Base-by-base conservation (phyloP, 306 rosid genomes). In the Ormosia emarginata region DNA sequence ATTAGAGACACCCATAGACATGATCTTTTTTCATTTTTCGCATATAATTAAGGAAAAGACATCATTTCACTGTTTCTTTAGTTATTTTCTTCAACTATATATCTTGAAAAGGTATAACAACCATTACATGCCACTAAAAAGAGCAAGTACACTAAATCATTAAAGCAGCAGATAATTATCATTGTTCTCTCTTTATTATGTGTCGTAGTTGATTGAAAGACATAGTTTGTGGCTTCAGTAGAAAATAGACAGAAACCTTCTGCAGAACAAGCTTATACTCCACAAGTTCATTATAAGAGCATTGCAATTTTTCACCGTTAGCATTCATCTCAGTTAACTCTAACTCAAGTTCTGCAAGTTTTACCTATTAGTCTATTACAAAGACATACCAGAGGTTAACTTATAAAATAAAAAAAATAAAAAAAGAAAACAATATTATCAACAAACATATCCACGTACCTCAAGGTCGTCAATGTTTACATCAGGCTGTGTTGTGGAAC, bases 221-320 rank as follows among this genome's bases (percentile, higher is more conserved):
- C 13, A 71, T 37, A 46, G 13, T 44, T 29, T 34, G 9, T 17
- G 59, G 61, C 14, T 67, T 53, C 59, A 43, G 81, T 18, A 82
- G 78, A 77, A 81, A 83, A 79, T 68, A 62, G 83, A 79, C 49
- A 6, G 29, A 78, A 96, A 24, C 99, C 97, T 93, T 96, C 81
- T 89, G 93, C 87, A 93, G 71, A 82, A 96, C 94, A 69, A 96
- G 97, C 89, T 92, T 96, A 82, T 91, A 96, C 84, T 96, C 99
- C 75, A 81, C 86, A 53, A 92, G 97, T 82, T 96, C 99, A 82
- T 89, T 96, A 79, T 91, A 86, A 14, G 99, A 83, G 29, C 99
- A 94, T 36, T 90, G 98, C 88, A 96, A 83, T 91, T 96, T 96
- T 58, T 92, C 99, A 71, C 94, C 87, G 88, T 96, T 96, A 6